Percentiles rank a stretch among this genome's conserved stretches.
Evolutionary conservation across 805 yeast species (phyloP).

Genomic region (Isabelozyma rhagii): DNA sequence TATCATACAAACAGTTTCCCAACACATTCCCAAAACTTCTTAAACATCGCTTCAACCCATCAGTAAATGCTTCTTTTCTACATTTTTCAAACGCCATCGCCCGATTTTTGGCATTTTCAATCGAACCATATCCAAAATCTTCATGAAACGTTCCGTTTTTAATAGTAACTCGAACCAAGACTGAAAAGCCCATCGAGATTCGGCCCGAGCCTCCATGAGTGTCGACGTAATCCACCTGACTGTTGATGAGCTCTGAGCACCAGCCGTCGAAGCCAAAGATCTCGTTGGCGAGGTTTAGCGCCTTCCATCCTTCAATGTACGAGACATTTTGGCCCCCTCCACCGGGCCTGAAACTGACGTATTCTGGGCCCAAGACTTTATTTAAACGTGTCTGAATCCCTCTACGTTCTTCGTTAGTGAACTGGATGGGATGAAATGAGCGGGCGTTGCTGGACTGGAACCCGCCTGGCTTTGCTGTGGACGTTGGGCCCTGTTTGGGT

Average conservation of each 20-base stretch:
- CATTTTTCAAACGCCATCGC: slow-evolving; percentile 78
- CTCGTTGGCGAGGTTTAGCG: slow-evolving; percentile 73
- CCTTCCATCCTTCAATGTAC: slow-evolving; percentile 83
- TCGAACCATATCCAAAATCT: slow-evolving; percentile 71
- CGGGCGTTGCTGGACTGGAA: slow-evolving; percentile 2
- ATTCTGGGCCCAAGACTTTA: slow-evolving; percentile 67
- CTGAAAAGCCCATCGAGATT: slow-evolving; percentile 65
- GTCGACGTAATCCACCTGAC: slow-evolving; percentile 70
- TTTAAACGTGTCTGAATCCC: slow-evolving; percentile 31
- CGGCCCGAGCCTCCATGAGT: slow-evolving; percentile 51
- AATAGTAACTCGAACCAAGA: slow-evolving; percentile 66
- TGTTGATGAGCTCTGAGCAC: slow-evolving; percentile 66
- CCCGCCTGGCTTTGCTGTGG: not conserved
- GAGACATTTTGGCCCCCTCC: slow-evolving; percentile 69
- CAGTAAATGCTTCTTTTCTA: slow-evolving; percentile 81
- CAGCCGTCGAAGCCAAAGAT: slow-evolving; percentile 84
- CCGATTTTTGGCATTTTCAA: slow-evolving; percentile 66
- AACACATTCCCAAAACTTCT: slow-evolving; percentile 76
- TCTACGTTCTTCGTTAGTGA: slow-evolving; percentile 29
- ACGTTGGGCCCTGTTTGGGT: not conserved
- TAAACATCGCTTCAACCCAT: slow-evolving; percentile 75
- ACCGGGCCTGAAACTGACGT: slow-evolving; percentile 70
- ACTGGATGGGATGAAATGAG: slow-evolving; percentile 20
- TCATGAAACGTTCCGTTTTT: slow-evolving; percentile 82
- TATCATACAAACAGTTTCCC: slow-evolving; percentile 84